phyloP scores from a whole-genome alignment of 2,329 filamentous ascomycete genomes.

The Dactylellina parvicollis region DNA sequence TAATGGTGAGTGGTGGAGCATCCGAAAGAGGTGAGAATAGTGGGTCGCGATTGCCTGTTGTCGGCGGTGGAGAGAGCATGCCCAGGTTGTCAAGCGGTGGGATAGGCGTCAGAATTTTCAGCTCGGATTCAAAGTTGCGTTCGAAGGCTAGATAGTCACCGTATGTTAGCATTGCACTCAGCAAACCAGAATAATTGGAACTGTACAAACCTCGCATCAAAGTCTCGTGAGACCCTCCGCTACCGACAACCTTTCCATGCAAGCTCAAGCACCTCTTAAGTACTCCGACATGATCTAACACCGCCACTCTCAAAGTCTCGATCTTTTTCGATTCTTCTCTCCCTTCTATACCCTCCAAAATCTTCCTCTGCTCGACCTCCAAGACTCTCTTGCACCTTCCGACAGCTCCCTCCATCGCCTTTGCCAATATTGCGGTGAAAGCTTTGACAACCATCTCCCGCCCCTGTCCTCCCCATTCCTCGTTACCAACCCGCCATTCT shows the following conservation, averaged over 20 bases:
- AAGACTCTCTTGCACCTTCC: conserved; percentile 57
- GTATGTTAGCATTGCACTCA: conserved; percentile 27
- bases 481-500: conserved; percentile 77
- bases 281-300: conserved; percentile 88
- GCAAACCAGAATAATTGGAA: conserved; percentile 15
- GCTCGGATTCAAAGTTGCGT: conserved; percentile 72
- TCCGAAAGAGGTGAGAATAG: conserved; percentile 49
- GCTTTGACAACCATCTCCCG: conserved; percentile 47
- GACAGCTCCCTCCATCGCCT: conserved; percentile 58
- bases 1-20: conserved; percentile 42
- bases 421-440: conserved; percentile 43
- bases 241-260: conserved; percentile 70
- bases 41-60: conserved; percentile 36
- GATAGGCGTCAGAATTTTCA: conserved; percentile 71
- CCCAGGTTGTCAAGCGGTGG: conserved; percentile 61
- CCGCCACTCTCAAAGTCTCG: conserved; percentile 82
- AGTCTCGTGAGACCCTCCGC: conserved; percentile 70
- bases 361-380: conserved; percentile 63
- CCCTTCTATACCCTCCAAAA: conserved; percentile 64
- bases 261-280: conserved; percentile 81
- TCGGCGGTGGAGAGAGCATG: conserved; percentile 59
- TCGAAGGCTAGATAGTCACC: conserved; percentile 68
- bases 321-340: conserved; percentile 68
- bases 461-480: conserved; percentile 69
- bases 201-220: conserved; percentile 70